Conservation (phyloP, 1,284 basidiomycete species). For the Malassezia slooffiae region DNA sequence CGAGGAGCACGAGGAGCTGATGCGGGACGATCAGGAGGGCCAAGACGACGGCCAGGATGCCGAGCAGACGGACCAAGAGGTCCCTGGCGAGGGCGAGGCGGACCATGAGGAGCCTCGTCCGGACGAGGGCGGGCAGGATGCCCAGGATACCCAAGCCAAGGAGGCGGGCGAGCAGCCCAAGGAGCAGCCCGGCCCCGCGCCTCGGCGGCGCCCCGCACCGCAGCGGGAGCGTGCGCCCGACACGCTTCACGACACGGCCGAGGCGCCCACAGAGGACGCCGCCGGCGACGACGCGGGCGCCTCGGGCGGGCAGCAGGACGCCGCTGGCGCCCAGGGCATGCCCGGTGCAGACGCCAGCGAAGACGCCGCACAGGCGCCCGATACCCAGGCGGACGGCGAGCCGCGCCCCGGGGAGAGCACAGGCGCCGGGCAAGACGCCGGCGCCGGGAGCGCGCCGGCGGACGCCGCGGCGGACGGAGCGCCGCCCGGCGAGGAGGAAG, state of each 20-base stretch:
- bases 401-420: slow-evolving; percentile 17
- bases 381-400: slow-evolving; percentile 4
- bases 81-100: slow-evolving; percentile 16
- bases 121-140: slow-evolving; percentile 17
- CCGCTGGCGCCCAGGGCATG: slow-evolving; percentile 3
- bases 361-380: slow-evolving; percentile 9
- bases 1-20: slow-evolving; percentile 1
- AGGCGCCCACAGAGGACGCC: slow-evolving; percentile 10
- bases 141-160: slow-evolving; percentile 14
- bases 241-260: slow-evolving; percentile 22
- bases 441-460: slow-evolving; percentile 26
- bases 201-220: too few species aligned
- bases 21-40: slow-evolving; percentile 15
- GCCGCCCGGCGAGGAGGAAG: slow-evolving; percentile 1
- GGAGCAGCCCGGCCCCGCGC: too few species aligned
- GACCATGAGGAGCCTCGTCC: slow-evolving; percentile 16
- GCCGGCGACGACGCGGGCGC: slow-evolving; percentile 12
- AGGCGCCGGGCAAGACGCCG: slow-evolving; percentile 35
- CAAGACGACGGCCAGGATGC: slow-evolving; percentile 25
- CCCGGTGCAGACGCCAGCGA: slow-evolving; percentile 3
- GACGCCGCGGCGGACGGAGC: slow-evolving; percentile 14
- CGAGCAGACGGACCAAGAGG: slow-evolving; percentile 25
- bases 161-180: neutral
- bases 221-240: slow-evolving; percentile 1
- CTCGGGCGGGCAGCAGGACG: slow-evolving; percentile 8